A percentile compares a stretch with the other conserved stretches of the same genome.
phyloP scores from a whole-genome alignment of 2,329 filamentous ascomycete genomes.

The Hypoxylon sp. region DNA sequence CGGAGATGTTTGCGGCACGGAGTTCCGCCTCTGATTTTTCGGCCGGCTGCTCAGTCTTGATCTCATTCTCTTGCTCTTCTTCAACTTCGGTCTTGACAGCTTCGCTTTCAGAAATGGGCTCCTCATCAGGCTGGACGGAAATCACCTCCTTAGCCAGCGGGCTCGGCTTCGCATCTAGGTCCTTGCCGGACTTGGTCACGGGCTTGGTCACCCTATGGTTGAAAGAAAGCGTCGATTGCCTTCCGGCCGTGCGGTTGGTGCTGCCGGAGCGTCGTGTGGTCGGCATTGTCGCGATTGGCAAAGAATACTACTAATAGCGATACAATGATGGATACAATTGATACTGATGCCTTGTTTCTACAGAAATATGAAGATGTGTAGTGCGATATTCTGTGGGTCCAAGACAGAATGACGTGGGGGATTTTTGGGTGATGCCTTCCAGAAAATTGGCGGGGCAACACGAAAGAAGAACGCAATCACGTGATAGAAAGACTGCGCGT shows the following conservation, averaged over 20 bases:
- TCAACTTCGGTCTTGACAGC: slow-evolving; percentile 37
- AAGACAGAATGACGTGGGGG: slow-evolving; percentile 46
- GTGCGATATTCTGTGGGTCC: too few relatives aligned
- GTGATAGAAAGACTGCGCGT: slow-evolving; percentile 53
- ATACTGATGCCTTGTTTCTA: slow-evolving; percentile 3
- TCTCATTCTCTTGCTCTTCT: slow-evolving; percentile 33
- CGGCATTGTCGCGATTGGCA: slow-evolving; percentile 52
- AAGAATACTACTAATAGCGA: slow-evolving; percentile 18
- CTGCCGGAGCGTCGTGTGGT: slow-evolving; percentile 58
- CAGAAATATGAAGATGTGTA: slow-evolving; percentile 3
- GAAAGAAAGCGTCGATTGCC: slow-evolving; percentile 67
- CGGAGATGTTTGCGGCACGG: slow-evolving; percentile 70
- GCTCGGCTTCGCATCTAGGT: slow-evolving; percentile 49
- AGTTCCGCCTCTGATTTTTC: slow-evolving; percentile 62
- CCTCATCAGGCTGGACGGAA: slow-evolving; percentile 18
- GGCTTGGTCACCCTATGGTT: slow-evolving; percentile 65
- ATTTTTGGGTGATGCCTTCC: slow-evolving; percentile 26
- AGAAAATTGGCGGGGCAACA: slow-evolving; percentile 63
- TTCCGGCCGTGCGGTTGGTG: slow-evolving; percentile 51
- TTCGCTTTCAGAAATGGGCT: slow-evolving; percentile 21
- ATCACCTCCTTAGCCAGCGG: slow-evolving; percentile 41
- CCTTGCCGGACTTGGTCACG: slow-evolving; percentile 57
- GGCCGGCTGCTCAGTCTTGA: slow-evolving; percentile 30
- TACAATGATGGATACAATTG: slow-evolving; percentile 16
- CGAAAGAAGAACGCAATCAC: slow-evolving; percentile 59